A percentile compares a stretch with the other conserved stretches of the same genome.
phyloP scores from a whole-genome alignment of 2,329 filamentous ascomycete genomes.

The Pseudogymnoascus sp. region DNA sequence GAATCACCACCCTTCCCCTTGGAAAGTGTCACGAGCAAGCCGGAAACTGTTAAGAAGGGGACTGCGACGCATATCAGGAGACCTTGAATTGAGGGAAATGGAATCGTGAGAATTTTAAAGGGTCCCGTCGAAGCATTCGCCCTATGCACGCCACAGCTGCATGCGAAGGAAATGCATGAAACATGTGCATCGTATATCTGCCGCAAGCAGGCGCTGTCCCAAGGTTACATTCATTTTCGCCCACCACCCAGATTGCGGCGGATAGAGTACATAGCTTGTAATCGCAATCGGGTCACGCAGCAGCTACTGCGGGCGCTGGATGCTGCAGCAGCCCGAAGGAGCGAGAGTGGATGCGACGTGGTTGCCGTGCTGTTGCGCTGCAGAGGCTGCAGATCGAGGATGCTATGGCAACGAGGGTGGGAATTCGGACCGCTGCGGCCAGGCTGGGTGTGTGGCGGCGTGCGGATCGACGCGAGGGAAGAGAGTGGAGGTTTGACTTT shows the following conservation, averaged over 20 bases:
- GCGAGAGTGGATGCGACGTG: conserved; percentile 7
- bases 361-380: conserved; percentile 6
- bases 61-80: conserved; percentile 2
- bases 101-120: not conserved
- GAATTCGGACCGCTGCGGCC: not conserved
- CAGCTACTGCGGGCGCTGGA: not conserved
- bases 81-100: not conserved
- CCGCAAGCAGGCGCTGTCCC: not conserved
- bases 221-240: not conserved
- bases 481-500: not conserved
- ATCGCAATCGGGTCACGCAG: not conserved
- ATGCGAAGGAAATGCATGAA: conserved; percentile 12
- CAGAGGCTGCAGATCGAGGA: not conserved
- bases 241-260: not conserved
- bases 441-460: not conserved
- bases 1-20: not conserved
- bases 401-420: not conserved
- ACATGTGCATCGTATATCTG: conserved; percentile 11
- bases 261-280: not conserved
- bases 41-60: not conserved
- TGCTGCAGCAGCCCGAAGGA: not conserved
- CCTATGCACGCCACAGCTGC: conserved; percentile 6
- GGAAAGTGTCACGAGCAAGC: not conserved
- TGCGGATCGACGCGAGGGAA: not conserved
- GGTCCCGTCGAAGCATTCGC: not conserved